Evolutionary conservation across 345 rosid genomes (phyloP).

Genomic region (Eutrema heterophyllum): DNA sequence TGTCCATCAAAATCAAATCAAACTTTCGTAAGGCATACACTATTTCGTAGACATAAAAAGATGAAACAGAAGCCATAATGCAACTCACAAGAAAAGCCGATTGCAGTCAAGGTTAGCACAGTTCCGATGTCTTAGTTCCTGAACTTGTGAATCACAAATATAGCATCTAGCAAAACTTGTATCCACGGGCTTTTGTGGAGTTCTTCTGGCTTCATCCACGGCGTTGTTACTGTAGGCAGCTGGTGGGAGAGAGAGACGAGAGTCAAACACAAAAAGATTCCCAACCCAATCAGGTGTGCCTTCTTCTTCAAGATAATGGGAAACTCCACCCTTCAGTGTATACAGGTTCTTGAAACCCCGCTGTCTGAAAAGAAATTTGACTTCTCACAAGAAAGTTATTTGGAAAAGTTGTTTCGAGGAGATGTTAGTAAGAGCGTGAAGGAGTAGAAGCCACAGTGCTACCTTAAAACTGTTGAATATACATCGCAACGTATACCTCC

Average conservation of each 20-base stretch:
- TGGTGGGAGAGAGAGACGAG: constrained; percentile 87
- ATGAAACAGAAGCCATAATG: not conserved
- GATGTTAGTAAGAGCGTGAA: not conserved
- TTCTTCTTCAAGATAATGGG: constrained; percentile 74
- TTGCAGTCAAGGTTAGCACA: constrained; percentile 96
- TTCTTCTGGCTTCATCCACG: constrained; percentile 14
- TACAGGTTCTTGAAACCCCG: constrained; percentile 74
- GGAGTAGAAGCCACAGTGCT: constrained; percentile 8
- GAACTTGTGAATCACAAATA: constrained; percentile 53
- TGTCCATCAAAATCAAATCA: not conserved
- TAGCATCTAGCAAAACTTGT: constrained; percentile 64
- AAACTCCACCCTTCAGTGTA: constrained; percentile 81
- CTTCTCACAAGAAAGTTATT: constrained; percentile 15
- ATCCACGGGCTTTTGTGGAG: constrained; percentile 29
- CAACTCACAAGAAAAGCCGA: constrained; percentile 76
- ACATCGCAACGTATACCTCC: constrained; percentile 98
- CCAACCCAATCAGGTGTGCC: constrained; percentile 76
- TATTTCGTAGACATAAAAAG: not conserved
- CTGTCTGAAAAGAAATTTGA: constrained; percentile 45
- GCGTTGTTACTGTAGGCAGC: constrained; percentile 45
- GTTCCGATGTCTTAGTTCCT: constrained; percentile 76
- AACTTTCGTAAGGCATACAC: not conserved
- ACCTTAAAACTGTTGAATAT: constrained; percentile 88
- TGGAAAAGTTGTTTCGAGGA: constrained; percentile 14
- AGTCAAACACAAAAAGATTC: constrained; percentile 85